Conservation (phyloP, 2,329 filamentous ascomycete genomes). For the Talaromyces piceae region DNA sequence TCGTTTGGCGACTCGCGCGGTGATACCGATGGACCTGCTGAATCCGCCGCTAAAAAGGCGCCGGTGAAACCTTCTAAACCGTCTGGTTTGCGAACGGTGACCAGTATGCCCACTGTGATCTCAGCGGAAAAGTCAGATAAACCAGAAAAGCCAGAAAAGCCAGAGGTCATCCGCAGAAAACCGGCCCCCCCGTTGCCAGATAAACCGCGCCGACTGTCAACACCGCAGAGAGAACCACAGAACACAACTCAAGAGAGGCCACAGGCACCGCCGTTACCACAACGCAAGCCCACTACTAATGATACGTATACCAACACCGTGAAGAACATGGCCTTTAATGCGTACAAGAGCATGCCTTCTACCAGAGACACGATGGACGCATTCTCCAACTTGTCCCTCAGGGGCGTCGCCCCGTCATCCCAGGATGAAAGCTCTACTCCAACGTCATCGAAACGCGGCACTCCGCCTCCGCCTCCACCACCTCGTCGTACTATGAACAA, state of each 20-base stretch:
- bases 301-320: slow-evolving; percentile 14
- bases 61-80: slow-evolving; percentile 41
- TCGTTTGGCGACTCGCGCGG: slow-evolving; percentile 25
- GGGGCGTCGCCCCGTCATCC: neutral
- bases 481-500: slow-evolving; percentile 16
- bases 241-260: slow-evolving; percentile 16
- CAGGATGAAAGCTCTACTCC: slow-evolving; percentile 2
- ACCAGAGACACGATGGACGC: slow-evolving; percentile 11
- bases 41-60: slow-evolving; percentile 19
- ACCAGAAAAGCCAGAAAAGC: slow-evolving; percentile 13
- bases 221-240: slow-evolving; percentile 10
- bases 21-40: slow-evolving; percentile 15
- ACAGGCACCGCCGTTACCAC: slow-evolving; percentile 21
- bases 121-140: slow-evolving; percentile 6
- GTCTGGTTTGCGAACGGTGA: slow-evolving; percentile 30
- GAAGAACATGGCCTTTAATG: slow-evolving; percentile 13
- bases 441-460: slow-evolving; percentile 16
- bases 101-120: slow-evolving; percentile 17
- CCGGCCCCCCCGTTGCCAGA: slow-evolving; percentile 30
- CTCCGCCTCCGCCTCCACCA: slow-evolving; percentile 18
- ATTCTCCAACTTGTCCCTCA: slow-evolving; percentile 8
- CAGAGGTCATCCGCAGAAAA: slow-evolving; percentile 25
- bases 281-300: slow-evolving; percentile 11
- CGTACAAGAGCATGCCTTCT: slow-evolving; percentile 16
- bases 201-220: slow-evolving; percentile 23